Evolutionary conservation across 441 rosid species (phyloP), one percentile per base, ranked within the genome.

Genomic region (Rhodomyrtus psidioides): DNA sequence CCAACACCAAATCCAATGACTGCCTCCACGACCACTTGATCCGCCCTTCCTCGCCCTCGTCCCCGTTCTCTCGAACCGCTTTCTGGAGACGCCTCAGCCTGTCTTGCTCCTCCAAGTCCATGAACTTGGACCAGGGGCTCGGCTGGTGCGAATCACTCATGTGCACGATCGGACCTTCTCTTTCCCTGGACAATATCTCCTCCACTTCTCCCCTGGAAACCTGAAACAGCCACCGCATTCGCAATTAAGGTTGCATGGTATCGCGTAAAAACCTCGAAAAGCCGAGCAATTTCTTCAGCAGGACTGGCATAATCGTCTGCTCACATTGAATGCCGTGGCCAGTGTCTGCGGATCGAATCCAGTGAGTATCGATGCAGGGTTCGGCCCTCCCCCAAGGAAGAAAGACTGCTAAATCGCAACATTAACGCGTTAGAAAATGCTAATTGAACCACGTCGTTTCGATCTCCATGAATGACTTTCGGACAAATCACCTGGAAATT

Each of bases 331-430:
- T 86, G 98, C 98, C 65, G 92, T 90, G 34, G 95, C 88, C 55
- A 97, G 93, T 7, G 96, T 94, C 86, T 93, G 90, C 2, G 55
- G 88, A 17, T 91, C 93, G 56, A 97, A 97, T 34, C 99, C 98
- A 26, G 94, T 89, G 10, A 96, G 94, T 83, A 96, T 83, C 28
- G 99, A 94, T 4, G 90, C 27, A 6, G 93, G 94, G 87, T 92
- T 65, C 26, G 89, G 85, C 26, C 99, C 99, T 88, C 98, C 99
- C 42, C 95, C 98, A 4, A 97, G 89, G 88, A 91, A 96, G 94
- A 97, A 96, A 54, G 98, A 93, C 97, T 96, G 92, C 26, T 23
- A 89, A 87, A 76, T 81, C 28, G 8, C 65, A 54, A 58, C 27
- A 75, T 21, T 84, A 81, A 53, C 17, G 17, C 58, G 39, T 55